Base-by-base conservation (phyloP, 495 filamentous ascomycete species). In the Massariosphaeria phaeospora region DNA sequence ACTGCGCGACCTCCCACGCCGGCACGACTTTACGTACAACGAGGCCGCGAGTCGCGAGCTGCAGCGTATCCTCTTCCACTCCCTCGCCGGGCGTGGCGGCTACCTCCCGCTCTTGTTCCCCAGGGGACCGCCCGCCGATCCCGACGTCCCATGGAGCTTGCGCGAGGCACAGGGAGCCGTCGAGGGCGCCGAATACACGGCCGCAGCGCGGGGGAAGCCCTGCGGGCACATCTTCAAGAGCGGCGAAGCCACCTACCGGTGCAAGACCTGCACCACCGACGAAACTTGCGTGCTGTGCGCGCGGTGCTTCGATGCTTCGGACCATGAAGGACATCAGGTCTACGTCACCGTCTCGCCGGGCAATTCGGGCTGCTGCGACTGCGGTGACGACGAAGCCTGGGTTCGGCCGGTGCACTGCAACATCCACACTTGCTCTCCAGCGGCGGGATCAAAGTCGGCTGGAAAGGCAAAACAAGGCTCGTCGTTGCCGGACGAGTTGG, bases 291-390 rank as follows among this genome's bases (percentile, higher is more conserved):
- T 73, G n/a, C 52, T 73, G 13, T 73, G 70, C 52, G 61, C 67
- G 11, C 67, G 60, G 15, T 98, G 93, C 70, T 97, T 96, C 66
- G 89, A 96, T 59, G 79, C 89, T 6, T 96, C 90, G 12, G 93
- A 97, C 65, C 93, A 98, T 69, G 84, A 86, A n/a, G 89, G 82
- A 23, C 93, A 98, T 66, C 85, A 86, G 69, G 90, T 97, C 40
- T 82, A 86, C 58, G 84, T 96, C 38, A 86, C 74, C 44, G 79
- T 95, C 29, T 94, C 90, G 0, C 80, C 82, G 1, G 91, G 91
- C 1, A 96, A 95, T 64, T 89, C 83, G 63, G 93, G 94, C 31
- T 97, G 93, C 71, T 98, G 93, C 67, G 93, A 98, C 65, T 98
- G 93, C 66, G 94, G 93, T 38, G 93, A 98, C 67, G 78, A 81